Conservation (phyloP, 2,329 filamentous ascomycete species). For the Orbilia brochopaga region DNA sequence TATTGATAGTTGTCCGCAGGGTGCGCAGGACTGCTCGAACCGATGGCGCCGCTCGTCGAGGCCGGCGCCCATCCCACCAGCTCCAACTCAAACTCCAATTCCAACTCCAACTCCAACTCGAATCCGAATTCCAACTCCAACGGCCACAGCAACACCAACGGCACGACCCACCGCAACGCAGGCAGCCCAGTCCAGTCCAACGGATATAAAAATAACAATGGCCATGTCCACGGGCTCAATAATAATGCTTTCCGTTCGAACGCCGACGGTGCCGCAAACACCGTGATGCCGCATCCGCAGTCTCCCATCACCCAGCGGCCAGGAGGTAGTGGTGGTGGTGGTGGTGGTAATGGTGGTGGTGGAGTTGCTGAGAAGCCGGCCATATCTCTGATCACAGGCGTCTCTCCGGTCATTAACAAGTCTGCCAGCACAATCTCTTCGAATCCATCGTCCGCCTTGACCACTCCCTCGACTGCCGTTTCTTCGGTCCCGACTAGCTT, state of each 20-base stretch:
- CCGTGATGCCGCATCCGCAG: conserved; percentile 19
- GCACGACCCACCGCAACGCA: conserved; percentile 31
- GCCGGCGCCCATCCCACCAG: conserved; percentile 17
- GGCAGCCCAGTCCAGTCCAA: conserved; percentile 2
- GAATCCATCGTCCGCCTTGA: conserved; percentile 35
- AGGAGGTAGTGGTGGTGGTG: not conserved
- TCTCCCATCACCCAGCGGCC: conserved; percentile 8
- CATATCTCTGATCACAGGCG: conserved; percentile 42
- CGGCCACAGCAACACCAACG: conserved; percentile 36
- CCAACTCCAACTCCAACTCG: not conserved
- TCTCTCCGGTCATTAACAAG: conserved; percentile 31
- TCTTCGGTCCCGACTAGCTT: conserved; percentile 34
- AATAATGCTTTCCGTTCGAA: conserved; percentile 17
- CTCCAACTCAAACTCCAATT: not conserved
- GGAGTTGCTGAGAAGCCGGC: conserved; percentile 25
- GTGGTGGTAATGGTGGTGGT: not conserved
- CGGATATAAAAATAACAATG: conserved; percentile 16
- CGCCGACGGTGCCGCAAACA: conserved; percentile 8
- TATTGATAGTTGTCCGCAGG: not conserved
- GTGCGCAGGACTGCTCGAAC: not conserved
- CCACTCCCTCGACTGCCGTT: conserved; percentile 37
- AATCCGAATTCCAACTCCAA: conserved; percentile 11
- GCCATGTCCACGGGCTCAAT: not conserved
- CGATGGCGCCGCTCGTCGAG: conserved; percentile 44
- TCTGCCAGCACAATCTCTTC: conserved; percentile 35